Conservation (phyloP, 305 asterid species). For the Fraxinus baroniana region DNA sequence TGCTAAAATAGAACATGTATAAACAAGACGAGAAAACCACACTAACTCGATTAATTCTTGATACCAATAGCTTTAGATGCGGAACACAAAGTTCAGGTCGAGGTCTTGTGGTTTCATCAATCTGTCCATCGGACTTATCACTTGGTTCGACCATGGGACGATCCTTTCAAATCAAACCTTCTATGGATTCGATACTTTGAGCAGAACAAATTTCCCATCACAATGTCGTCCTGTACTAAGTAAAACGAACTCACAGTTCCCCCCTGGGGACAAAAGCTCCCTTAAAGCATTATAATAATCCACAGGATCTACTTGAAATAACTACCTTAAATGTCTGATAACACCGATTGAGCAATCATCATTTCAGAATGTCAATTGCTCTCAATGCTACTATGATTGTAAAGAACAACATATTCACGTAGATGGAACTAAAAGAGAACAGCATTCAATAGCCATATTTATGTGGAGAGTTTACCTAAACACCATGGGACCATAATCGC, state of each 20-base stretch:
- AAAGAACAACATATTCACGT: background rate
- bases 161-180: conserved; percentile 92
- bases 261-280: conserved; percentile 91
- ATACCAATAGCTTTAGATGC: conserved; percentile 82
- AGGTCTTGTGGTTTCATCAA: conserved; percentile 96
- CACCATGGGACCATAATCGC: conserved; percentile 86
- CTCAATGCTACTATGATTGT: background rate
- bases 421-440: background rate
- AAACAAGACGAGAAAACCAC: background rate
- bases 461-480: conserved; percentile 53
- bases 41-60: conserved; percentile 88
- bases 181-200: conserved; percentile 92
- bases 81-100: conserved; percentile 73
- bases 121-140: conserved; percentile 65
- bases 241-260: conserved; percentile 64
- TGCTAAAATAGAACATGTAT: background rate
- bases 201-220: conserved; percentile 97
- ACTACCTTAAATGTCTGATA: conserved; percentile 76
- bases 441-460: background rate
- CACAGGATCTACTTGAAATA: conserved; percentile 93
- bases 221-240: conserved; percentile 48
- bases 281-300: conserved; percentile 88
- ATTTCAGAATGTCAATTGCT: conserved; percentile 18
- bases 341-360: conserved; percentile 21
- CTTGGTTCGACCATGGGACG: conserved; percentile 93